A percentile compares a stretch with the other conserved stretches of the same genome.
These are phyloP conservation scores for Hypsizygus marmoreus DNA, from an alignment of 768 basidiomycete genomes.

Conservation along the genomic window DNA sequence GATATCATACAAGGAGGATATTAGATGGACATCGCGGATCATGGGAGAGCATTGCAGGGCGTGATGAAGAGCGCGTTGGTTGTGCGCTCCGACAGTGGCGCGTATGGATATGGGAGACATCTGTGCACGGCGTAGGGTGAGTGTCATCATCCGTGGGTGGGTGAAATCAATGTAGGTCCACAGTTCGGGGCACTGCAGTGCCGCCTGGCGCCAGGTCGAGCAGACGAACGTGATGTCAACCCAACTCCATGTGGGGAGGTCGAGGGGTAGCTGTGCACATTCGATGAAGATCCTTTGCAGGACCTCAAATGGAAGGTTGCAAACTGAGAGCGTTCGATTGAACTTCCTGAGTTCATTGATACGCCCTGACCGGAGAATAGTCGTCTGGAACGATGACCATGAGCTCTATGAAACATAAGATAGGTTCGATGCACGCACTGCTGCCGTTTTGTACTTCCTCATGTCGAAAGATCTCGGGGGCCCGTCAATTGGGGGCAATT, in stretches of 20 bases:
- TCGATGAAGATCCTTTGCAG: conserved; percentile 30
- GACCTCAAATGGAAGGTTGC: conserved; percentile 29
- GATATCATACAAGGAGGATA: conserved; percentile 34
- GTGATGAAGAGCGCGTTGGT: conserved; percentile 30
- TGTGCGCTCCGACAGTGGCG: conserved; percentile 29
- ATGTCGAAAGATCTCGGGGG: conserved; percentile 15
- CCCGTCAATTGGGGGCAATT: conserved; percentile 7
- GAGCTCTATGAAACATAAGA: not conserved
- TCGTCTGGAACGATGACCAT: conserved; percentile 9
- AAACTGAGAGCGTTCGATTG: conserved; percentile 12
- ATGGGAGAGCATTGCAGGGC: conserved; percentile 37
- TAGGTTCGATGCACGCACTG: conserved; percentile 8
- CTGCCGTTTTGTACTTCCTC: conserved; percentile 19
- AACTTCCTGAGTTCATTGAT: conserved; percentile 13
- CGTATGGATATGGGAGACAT: conserved; percentile 33
- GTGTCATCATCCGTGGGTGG: conserved; percentile 31
- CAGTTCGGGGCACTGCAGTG: conserved; percentile 31
- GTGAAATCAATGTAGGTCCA: conserved; percentile 44
- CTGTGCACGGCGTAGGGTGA: conserved; percentile 34
- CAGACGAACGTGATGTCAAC: conserved; percentile 36
- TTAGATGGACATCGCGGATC: conserved; percentile 36
- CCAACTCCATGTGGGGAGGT: conserved; percentile 35
- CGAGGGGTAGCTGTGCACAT: conserved; percentile 22
- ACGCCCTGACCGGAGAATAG: conserved; percentile 14
- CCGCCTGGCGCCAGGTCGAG: conserved; percentile 35